Evolutionary conservation across 2,329 filamentous ascomycete genomes (phyloP).

Genomic region (Exophiala alcalophila): DNA sequence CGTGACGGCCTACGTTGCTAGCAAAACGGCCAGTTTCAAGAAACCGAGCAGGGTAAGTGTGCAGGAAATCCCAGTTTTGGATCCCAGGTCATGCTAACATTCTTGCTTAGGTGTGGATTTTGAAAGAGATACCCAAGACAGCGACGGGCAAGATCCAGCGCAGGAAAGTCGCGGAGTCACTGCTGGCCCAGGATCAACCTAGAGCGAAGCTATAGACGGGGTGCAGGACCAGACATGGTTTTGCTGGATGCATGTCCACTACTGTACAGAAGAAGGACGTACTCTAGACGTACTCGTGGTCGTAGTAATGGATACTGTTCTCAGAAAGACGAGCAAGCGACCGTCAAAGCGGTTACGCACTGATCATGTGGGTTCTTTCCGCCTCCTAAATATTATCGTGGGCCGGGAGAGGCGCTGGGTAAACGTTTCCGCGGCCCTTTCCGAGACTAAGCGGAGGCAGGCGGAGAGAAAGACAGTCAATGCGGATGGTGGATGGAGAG

Average conservation of each 20-base stretch:
- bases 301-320: slow-evolving; percentile 2
- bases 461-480: no score
- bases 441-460: not conserved
- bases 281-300: not conserved
- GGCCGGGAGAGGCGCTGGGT: slow-evolving; percentile 7
- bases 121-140: slow-evolving; percentile 81
- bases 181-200: slow-evolving; percentile 66
- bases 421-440: slow-evolving; percentile 16
- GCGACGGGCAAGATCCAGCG: slow-evolving; percentile 89
- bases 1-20: slow-evolving; percentile 65
- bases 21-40: slow-evolving; percentile 78
- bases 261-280: slow-evolving; percentile 3
- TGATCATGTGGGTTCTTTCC: slow-evolving; percentile 3
- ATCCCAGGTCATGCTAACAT: not conserved
- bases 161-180: slow-evolving; percentile 78
- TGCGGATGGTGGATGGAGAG: no score
- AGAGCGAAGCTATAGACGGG: slow-evolving; percentile 51
- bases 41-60: slow-evolving; percentile 70
- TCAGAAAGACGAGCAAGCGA: slow-evolving; percentile 2
- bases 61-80: not conserved
- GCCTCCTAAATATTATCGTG: slow-evolving; percentile 12
- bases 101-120: slow-evolving; percentile 70
- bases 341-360: not conserved
- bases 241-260: slow-evolving; percentile 2
- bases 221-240: slow-evolving; percentile 1